Conservation (phyloP, 2,329 filamentous ascomycete genomes). For the Thielaviopsis musarum region DNA sequence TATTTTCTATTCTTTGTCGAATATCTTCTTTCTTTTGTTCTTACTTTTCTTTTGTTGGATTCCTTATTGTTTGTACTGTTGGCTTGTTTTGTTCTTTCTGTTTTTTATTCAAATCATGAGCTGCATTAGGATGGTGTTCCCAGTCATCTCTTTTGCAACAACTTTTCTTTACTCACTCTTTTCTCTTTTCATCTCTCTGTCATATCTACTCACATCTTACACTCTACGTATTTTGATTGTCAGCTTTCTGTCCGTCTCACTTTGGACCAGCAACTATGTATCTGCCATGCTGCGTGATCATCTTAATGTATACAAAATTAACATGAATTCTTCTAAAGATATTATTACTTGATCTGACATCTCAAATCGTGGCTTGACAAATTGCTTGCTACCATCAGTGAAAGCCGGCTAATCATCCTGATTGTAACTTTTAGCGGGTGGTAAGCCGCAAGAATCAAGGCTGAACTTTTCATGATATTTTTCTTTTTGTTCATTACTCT, state of each 20-base stretch:
- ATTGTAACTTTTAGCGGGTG: no score
- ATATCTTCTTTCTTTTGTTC: conserved; percentile 1
- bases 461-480: neutral
- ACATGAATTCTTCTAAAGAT: neutral
- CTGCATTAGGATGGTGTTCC: conserved; percentile 6
- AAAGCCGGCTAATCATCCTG: no score
- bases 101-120: conserved; percentile 1
- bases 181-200: neutral
- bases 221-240: neutral
- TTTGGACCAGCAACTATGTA: no score
- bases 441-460: neutral
- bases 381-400: neutral
- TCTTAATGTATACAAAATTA: neutral
- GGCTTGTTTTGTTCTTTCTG: neutral
- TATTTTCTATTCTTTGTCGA: conserved; percentile 1
- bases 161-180: neutral
- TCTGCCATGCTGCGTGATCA: no score
- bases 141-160: conserved; percentile 5
- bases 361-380: neutral
- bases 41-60: neutral
- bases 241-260: no score
- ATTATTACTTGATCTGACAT: neutral
- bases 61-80: neutral
- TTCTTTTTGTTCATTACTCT: no score
- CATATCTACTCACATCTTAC: neutral